Conservation (phyloP, 306 rosid species). For the Sechiopsis laciniata region DNA sequence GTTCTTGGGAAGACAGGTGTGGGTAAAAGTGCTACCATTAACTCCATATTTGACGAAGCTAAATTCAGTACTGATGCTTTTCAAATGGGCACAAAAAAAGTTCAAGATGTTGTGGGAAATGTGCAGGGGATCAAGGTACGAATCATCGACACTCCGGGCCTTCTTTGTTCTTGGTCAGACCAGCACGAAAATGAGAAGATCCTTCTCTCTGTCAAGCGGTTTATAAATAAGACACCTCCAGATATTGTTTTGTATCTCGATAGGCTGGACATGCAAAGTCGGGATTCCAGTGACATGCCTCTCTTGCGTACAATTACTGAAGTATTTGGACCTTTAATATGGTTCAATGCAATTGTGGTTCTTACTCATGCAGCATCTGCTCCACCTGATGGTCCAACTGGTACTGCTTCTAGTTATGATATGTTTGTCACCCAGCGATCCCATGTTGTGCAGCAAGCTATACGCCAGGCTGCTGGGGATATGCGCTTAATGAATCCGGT, state of each 20-base stretch:
- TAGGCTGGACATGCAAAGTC: conserved; percentile 85
- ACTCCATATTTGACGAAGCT: conserved; percentile 89
- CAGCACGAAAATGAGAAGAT: conserved; percentile 85
- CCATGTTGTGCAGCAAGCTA: conserved; percentile 97
- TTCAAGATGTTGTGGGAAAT: conserved; percentile 93
- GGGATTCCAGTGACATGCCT: conserved; percentile 95
- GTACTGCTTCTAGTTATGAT: conserved; percentile 83
- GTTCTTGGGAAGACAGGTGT: conserved; percentile 96
- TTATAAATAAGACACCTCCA: conserved; percentile 87
- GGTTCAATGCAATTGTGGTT: conserved; percentile 98
- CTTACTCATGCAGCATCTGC: conserved; percentile 97
- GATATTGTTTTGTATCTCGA: conserved; percentile 93
- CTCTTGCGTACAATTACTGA: conserved; percentile 83
- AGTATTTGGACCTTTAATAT: conserved; percentile 82
- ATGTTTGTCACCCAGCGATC: conserved; percentile 94
- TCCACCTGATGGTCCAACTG: conserved; percentile 96
- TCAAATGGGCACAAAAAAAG: conserved; percentile 79
- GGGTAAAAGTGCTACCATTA: conserved; percentile 96
- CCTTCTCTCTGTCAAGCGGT: conserved; percentile 64
- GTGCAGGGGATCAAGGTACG: conserved; percentile 93
- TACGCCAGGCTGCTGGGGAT: conserved; percentile 98
- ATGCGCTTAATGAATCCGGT: conserved; percentile 98
- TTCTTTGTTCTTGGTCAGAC: conserved; percentile 80
- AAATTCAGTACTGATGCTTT: conserved; percentile 87
- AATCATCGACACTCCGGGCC: conserved; percentile 95